These are phyloP conservation scores for Coelastrella sp. DNA, from an alignment of 139 green algal species.

Conservation along the genomic window DNA sequence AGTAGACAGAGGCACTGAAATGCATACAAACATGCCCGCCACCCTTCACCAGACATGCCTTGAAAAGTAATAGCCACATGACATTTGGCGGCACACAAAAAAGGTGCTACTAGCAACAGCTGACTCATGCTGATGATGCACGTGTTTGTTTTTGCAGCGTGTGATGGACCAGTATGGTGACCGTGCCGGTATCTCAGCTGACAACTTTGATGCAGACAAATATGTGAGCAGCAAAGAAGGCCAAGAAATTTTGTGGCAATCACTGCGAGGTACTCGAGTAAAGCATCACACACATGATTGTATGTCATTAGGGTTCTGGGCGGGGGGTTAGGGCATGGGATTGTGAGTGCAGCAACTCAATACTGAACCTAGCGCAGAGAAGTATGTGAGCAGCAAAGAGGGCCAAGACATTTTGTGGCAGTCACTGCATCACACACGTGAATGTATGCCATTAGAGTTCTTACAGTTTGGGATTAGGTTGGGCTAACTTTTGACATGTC, in stretches of 20 bases:
- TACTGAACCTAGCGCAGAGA: neutral
- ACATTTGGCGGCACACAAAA: neutral
- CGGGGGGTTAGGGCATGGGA: no score
- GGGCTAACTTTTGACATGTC: no score
- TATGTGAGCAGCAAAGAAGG: neutral
- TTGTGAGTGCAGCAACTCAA: no score
- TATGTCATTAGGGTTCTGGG: no score
- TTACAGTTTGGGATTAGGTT: no score
- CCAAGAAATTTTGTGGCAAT: neutral
- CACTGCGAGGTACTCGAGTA: neutral
- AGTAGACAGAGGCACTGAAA: no score
- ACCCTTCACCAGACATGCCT: no score
- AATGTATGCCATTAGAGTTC: no score
- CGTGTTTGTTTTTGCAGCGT: neutral
- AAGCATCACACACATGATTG: neutral
- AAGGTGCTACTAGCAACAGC: neutral
- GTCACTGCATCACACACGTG: neutral
- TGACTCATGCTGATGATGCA: neutral
- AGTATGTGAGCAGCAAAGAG: neutral
- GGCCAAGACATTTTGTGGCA: neutral
- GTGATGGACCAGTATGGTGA: constrained; percentile 6
- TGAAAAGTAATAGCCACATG: neutral
- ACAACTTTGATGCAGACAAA: neutral
- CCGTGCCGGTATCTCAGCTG: neutral
- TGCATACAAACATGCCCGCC: no score